These are phyloP conservation scores for Cercospora sp. DNA, from an alignment of 2,329 filamentous ascomycete genomes.

Conservation along the genomic window DNA sequence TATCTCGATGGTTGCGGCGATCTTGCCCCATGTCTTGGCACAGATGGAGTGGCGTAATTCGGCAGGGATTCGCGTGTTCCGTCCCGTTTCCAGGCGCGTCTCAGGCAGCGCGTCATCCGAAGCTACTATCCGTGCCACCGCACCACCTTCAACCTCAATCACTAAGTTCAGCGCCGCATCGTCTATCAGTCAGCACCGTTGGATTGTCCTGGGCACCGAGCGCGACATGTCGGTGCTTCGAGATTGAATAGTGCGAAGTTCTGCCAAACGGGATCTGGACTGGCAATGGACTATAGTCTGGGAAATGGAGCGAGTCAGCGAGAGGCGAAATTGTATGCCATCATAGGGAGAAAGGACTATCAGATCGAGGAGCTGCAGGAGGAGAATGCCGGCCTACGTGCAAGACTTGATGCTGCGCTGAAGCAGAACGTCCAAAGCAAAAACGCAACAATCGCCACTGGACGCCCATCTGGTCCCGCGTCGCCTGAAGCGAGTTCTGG, in stretches of 20 bases:
- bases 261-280: neutral
- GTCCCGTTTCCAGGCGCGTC: neutral
- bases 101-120: neutral
- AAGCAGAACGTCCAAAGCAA: neutral
- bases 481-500: neutral
- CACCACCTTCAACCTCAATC: neutral
- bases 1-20: neutral
- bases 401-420: slow-evolving; percentile 16
- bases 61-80: neutral
- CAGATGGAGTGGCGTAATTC: neutral
- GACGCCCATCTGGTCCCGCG: neutral
- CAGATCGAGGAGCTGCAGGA: slow-evolving; percentile 28
- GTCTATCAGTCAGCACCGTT: neutral
- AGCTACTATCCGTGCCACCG: neutral
- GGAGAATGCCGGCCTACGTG: slow-evolving; percentile 30
- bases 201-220: neutral
- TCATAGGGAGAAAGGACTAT: slow-evolving; percentile 10
- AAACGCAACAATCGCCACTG: neutral
- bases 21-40: neutral
- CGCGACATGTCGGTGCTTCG: slow-evolving; percentile 8
- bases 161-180: neutral
- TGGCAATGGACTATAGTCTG: neutral
- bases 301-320: neutral
- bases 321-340: slow-evolving; percentile 10
- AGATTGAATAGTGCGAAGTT: neutral